Evolutionary conservation across 768 basidiomycete species (phyloP).

Genomic region (Hericium rajendrae): DNA sequence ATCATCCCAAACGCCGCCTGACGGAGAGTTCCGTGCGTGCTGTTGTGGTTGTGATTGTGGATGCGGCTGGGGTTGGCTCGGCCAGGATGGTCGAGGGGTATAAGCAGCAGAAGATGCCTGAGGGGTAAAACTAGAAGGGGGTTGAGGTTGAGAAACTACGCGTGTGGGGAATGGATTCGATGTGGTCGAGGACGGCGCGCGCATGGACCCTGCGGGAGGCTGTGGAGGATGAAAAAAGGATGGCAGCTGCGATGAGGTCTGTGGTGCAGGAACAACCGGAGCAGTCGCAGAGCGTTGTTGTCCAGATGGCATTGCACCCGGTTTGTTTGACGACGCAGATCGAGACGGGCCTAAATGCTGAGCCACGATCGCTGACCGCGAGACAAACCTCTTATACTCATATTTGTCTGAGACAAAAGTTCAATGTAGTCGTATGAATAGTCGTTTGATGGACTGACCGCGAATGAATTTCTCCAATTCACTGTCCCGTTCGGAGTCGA

Average conservation of each 20-base stretch:
- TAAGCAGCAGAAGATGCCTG: background rate
- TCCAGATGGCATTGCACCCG: conserved; percentile 1
- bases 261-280: conserved; percentile 6
- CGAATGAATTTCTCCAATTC: conserved; percentile 90
- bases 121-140: background rate
- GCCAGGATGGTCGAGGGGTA: no score
- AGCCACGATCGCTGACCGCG: conserved; percentile 18
- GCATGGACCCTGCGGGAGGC: background rate
- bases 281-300: conserved; percentile 16
- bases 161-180: conserved; percentile 13
- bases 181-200: background rate
- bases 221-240: background rate
- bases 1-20: conserved; percentile 16
- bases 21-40: background rate
- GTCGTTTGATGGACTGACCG: conserved; percentile 34
- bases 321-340: conserved; percentile 14
- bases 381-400: conserved; percentile 60
- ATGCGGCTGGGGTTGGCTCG: background rate
- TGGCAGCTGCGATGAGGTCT: background rate
- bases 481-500: conserved; percentile 74
- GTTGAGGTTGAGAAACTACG: conserved; percentile 29
- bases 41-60: conserved; percentile 3
- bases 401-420: conserved; percentile 53
- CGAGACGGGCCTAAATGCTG: conserved; percentile 23
- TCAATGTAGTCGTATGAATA: background rate